A percentile compares a stretch with the other conserved stretches of the same genome.
Evolutionary conservation across 106 monocot species (phyloP).

Genomic region (Phalaenopsis aphrodite): DNA sequence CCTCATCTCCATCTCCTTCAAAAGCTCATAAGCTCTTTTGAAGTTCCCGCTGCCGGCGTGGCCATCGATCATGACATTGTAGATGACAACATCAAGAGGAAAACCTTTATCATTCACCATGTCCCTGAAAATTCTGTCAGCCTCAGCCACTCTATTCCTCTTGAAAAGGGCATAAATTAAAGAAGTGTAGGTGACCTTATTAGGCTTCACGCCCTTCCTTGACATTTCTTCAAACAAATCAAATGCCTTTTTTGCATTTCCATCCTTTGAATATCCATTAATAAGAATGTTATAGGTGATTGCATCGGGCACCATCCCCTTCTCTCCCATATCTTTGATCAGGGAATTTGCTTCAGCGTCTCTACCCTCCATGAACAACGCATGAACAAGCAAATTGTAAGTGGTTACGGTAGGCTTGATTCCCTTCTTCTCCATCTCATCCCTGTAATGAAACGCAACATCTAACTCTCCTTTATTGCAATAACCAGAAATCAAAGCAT

Average conservation of each 20-base stretch:
- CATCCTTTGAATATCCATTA: slow-evolving; percentile 66
- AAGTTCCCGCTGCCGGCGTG: slow-evolving; percentile 44
- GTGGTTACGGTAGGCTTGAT: slow-evolving; percentile 38
- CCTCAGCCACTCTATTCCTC: slow-evolving; percentile 36
- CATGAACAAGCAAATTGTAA: slow-evolving; percentile 60
- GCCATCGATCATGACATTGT: slow-evolving; percentile 84
- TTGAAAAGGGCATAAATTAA: slow-evolving; percentile 61
- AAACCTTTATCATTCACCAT: slow-evolving; percentile 19
- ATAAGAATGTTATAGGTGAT: slow-evolving; percentile 81
- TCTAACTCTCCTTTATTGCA: slow-evolving; percentile 53
- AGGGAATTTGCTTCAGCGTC: slow-evolving; percentile 27
- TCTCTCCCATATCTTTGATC: slow-evolving; percentile 53
- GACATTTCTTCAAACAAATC: slow-evolving; percentile 58
- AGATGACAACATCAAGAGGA: slow-evolving; percentile 60
- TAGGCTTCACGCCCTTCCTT: slow-evolving; percentile 34
- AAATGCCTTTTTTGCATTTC: slow-evolving; percentile 57
- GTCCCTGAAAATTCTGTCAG: slow-evolving; percentile 55
- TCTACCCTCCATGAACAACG: slow-evolving; percentile 64
- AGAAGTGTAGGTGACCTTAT: slow-evolving; percentile 67
- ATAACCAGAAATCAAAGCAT: slow-evolving; percentile 56
- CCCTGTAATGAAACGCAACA: slow-evolving; percentile 35
- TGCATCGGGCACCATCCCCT: slow-evolving; percentile 38
- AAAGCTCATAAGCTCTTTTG: slow-evolving; percentile 47
- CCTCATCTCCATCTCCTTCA: slow-evolving; percentile 64
- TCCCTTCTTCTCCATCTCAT: slow-evolving; percentile 56